Evolutionary conservation across 306 rosid species (phyloP).

Genomic region (Castanopsis chinensis): DNA sequence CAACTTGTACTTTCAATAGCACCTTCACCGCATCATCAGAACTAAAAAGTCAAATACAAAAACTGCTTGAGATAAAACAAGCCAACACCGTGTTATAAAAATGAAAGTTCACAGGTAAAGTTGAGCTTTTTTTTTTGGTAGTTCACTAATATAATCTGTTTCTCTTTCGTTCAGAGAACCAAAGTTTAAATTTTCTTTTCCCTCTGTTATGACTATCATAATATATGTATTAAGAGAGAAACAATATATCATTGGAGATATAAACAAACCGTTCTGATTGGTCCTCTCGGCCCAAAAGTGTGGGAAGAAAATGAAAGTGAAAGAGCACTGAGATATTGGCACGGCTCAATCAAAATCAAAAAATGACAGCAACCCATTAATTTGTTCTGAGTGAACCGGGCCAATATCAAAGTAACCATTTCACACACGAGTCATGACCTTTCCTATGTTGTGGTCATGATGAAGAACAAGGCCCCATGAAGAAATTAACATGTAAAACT

Average conservation of each 20-base stretch:
- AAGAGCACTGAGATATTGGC: slow-evolving; percentile 66
- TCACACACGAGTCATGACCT: slow-evolving; percentile 12
- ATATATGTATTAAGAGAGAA: too few species aligned
- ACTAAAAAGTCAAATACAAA: background rate
- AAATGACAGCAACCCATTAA: background rate
- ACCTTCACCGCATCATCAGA: background rate
- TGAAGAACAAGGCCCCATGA: background rate
- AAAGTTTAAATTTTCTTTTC: too few species aligned
- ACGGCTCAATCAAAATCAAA: slow-evolving; percentile 72
- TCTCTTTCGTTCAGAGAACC: too few species aligned
- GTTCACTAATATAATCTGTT: too few species aligned
- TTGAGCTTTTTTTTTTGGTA: too few species aligned
- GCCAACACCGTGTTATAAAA: too few species aligned
- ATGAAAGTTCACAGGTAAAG: too few species aligned
- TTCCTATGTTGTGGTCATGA: background rate
- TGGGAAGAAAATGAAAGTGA: slow-evolving; percentile 28
- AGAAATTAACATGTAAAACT: background rate
- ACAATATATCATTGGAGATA: background rate
- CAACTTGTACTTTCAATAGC: too few species aligned
- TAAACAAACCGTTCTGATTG: slow-evolving; percentile 25
- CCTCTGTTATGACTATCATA: too few species aligned
- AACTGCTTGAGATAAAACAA: background rate
- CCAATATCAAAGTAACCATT: slow-evolving; percentile 65
- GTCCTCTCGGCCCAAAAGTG: background rate
- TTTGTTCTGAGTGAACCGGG: slow-evolving; percentile 64